phyloP scores from a whole-genome alignment of 179 eudicot species.

The Patellifolia procumbens region DNA sequence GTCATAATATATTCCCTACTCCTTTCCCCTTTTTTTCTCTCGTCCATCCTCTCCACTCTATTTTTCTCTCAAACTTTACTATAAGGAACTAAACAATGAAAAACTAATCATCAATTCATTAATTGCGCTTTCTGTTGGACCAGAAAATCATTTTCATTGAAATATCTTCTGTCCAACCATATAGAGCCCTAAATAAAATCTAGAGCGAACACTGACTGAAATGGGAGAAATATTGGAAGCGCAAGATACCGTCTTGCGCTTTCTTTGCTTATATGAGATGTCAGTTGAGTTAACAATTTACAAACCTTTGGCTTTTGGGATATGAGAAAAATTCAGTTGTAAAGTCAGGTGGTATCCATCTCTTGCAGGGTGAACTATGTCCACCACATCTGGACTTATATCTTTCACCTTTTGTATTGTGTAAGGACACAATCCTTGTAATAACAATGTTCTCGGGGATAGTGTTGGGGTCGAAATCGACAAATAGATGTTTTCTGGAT shows the following conservation, averaged over 20 bases:
- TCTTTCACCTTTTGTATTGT: conserved; percentile 50
- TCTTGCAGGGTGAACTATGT: conserved; percentile 57
- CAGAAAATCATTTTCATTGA: too few relatives aligned
- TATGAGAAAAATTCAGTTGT: conserved; percentile 51
- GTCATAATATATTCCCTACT: too few relatives aligned
- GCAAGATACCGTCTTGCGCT: not conserved
- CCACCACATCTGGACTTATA: conserved; percentile 55
- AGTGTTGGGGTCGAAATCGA: conserved; percentile 86
- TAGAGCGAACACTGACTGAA: too few relatives aligned
- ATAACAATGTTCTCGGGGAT: conserved; percentile 35
- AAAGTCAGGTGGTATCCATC: conserved; percentile 77
- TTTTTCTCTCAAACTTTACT: too few relatives aligned
- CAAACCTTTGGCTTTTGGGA: conserved; percentile 72
- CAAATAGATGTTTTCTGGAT: conserved; percentile 51
- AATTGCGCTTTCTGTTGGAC: too few relatives aligned
- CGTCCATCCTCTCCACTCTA: too few relatives aligned
- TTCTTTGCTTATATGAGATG: not conserved
- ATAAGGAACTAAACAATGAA: too few relatives aligned
- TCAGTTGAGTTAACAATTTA: not conserved
- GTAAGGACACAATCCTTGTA: conserved; percentile 41
- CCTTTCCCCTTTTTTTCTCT: too few relatives aligned
- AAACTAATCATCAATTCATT: too few relatives aligned
- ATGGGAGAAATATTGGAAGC: not conserved
- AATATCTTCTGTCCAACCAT: too few relatives aligned
- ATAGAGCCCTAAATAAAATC: too few relatives aligned